Base-by-base conservation (phyloP, 1,284 basidiomycete genomes). In the Neolentinus lepideus region DNA sequence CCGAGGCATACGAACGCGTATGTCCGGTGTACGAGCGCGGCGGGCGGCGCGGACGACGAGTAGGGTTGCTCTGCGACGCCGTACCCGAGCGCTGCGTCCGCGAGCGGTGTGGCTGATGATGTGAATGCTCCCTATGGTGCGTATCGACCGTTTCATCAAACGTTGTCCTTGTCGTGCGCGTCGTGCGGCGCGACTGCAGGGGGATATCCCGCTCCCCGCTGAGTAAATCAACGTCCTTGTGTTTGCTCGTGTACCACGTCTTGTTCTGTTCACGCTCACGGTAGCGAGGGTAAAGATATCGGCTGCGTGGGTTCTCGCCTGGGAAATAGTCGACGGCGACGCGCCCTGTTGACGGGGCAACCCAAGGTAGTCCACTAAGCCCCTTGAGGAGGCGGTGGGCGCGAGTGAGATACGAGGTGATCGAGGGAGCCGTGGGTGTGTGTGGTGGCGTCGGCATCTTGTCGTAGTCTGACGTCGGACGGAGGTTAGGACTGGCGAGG, bases 281-380 rank as follows among this genome's bases (percentile, higher is more conserved):
- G 24, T 29, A 50, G 22, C 47, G 22, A 4, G 47, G 27, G 27
- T 50, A 50, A 11, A 25, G 47, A n/a, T 50, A 50, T 4, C 47
- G 16, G 27, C 47, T 50, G 27, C 47, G 47, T 3, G 47, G 47
- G 47, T 50, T 50, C 22, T 50, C 47, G 47, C 47, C 47, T 3
- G 47, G 47, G 22, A 50, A 26, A n/a, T 50, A 50, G 27, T 50
- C 47, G 21, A 22, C 22, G 3, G 47, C 47, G 22, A 50, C 47
- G 27, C 47, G 47, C 6, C 47, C 27, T 16, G 22, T 50, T 11
- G 24, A 14, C 6, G 61, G 61, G 1, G 66, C 62, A 8, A 67
- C 62, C 69, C 69, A 72, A 0, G 71, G 71, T 6, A 72, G 65
- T 48, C 64, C 57, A 54, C 59, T 61, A 24, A 72, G 56, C 24